A percentile compares a stretch with the other conserved stretches of the same genome.
phyloP scores from a whole-genome alignment of 2,329 filamentous ascomycete species.

The Exophiala aquamarina region DNA sequence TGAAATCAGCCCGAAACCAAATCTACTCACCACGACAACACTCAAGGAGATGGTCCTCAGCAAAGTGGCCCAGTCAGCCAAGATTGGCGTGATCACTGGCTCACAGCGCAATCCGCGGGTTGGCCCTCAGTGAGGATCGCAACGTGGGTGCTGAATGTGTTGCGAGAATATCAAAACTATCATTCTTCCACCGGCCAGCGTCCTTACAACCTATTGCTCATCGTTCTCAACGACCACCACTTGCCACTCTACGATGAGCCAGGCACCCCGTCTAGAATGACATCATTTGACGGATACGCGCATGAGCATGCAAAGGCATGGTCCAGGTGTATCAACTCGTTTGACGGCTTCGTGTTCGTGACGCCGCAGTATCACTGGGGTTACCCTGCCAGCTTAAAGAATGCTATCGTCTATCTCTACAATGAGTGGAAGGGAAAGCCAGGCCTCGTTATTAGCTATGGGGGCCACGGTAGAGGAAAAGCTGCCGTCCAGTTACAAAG shows the following conservation, averaged over 20 bases:
- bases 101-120: constrained; percentile 38
- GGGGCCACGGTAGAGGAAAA: constrained; percentile 44
- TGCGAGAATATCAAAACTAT: constrained; percentile 10
- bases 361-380: constrained; percentile 56
- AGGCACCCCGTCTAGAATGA: constrained; percentile 38
- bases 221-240: constrained; percentile 34
- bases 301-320: constrained; percentile 39
- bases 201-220: constrained; percentile 28
- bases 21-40: too few relatives aligned
- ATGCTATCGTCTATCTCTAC: constrained; percentile 62
- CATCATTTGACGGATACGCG: constrained; percentile 33
- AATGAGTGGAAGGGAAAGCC: constrained; percentile 61
- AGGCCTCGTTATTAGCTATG: constrained; percentile 55
- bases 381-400: constrained; percentile 57
- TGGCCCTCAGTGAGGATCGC: constrained; percentile 37
- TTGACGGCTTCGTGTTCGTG: constrained; percentile 43
- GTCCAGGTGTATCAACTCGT: constrained; percentile 35
- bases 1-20: too few relatives aligned
- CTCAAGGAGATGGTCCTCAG: too few relatives aligned
- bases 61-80: too few relatives aligned
- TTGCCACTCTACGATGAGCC: constrained; percentile 42
- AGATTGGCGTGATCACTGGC: constrained; percentile 38
- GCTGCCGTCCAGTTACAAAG: constrained; percentile 36
- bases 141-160: constrained; percentile 32
- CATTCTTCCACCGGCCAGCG: background rate